phyloP scores from a whole-genome alignment of 805 yeast species.

The Pichia californica region DNA sequence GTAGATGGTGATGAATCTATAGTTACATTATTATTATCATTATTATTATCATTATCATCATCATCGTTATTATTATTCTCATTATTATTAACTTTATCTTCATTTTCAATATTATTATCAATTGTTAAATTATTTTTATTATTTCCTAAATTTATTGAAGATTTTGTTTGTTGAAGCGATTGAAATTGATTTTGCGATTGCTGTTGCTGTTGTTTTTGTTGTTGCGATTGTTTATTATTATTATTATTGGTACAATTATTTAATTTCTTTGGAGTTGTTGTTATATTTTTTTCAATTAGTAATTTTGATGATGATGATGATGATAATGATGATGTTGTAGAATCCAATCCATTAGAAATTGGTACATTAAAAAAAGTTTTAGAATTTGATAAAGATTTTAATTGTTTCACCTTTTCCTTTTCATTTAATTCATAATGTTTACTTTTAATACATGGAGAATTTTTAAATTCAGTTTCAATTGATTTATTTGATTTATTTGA shows the following conservation, averaged over 20 bases:
- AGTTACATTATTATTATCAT: background rate
- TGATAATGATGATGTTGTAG: no score
- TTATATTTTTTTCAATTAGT: no score
- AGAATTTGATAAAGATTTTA: background rate
- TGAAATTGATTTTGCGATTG: no score
- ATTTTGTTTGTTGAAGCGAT: no score
- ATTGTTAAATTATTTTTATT: background rate
- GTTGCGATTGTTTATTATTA: no score
- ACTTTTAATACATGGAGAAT: conserved; percentile 2
- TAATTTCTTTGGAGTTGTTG: no score
- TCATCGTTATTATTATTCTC: background rate
- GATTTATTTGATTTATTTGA: background rate
- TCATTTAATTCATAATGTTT: background rate
- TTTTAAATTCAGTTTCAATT: background rate
- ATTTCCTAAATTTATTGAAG: no score
- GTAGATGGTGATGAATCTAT: conserved; percentile 31
- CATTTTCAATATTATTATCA: background rate
- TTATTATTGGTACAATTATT: no score
- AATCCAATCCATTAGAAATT: no score
- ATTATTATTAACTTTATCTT: background rate
- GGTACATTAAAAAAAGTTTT: background rate
- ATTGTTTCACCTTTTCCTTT: background rate
- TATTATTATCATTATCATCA: background rate
- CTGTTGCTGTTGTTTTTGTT: no score
- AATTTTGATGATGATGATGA: no score